Conservation (phyloP, 1,284 basidiomycete genomes). For the Gymnopus androsaceus region DNA sequence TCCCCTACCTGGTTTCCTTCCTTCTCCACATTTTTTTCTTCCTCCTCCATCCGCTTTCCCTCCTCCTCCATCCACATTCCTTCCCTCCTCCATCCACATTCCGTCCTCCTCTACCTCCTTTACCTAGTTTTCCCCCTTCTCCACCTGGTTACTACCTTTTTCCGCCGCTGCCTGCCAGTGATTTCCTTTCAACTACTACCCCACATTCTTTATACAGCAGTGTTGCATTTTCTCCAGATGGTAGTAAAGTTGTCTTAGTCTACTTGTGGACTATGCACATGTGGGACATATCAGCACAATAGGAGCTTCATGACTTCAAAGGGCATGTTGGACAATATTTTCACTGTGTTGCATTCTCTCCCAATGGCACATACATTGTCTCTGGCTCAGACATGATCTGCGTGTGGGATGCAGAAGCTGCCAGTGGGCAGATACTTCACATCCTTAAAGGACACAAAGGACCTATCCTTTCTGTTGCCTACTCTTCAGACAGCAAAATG, state of each 20-base stretch:
- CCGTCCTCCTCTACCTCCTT: too few species aligned
- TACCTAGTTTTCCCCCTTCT: too few species aligned
- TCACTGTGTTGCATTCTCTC: slow-evolving; percentile 4
- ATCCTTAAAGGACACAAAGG: background rate
- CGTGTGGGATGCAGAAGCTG: slow-evolving; percentile 1
- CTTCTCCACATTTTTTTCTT: too few species aligned
- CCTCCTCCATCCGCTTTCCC: too few species aligned
- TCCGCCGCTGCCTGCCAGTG: too few species aligned
- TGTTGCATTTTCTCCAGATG: too few species aligned
- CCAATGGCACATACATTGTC: slow-evolving; percentile 9
- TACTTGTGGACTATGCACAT: background rate
- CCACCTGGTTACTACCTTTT: too few species aligned
- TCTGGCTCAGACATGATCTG: slow-evolving; percentile 11
- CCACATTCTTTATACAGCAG: too few species aligned
- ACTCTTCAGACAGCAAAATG: slow-evolving; percentile 7
- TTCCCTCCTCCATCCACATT: too few species aligned
- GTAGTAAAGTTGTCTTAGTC: background rate
- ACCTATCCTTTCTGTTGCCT: background rate
- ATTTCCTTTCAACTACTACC: too few species aligned
- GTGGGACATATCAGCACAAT: background rate
- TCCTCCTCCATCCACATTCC: too few species aligned
- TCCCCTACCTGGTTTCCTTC: too few species aligned
- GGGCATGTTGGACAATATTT: background rate
- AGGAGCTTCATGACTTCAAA: background rate
- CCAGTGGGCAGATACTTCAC: background rate